These are phyloP conservation scores for Coniferiporia sulphurascens DNA, from an alignment of 1,284 basidiomycete species.

Conservation along the genomic window DNA sequence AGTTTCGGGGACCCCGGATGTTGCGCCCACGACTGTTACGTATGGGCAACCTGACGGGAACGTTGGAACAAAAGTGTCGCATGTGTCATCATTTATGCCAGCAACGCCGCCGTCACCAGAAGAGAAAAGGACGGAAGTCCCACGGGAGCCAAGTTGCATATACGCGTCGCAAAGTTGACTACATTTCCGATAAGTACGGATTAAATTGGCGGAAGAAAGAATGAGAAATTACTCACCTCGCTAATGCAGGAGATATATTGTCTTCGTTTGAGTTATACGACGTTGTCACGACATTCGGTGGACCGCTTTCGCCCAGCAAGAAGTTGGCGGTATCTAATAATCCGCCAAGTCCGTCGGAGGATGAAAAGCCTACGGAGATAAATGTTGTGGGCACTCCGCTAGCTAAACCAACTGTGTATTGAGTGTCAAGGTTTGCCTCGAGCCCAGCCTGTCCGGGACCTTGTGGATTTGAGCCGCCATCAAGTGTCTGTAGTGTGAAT, in stretches of 20 bases:
- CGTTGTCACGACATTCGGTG: constrained; percentile 29
- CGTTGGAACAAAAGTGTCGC: constrained; percentile 31
- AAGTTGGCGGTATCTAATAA: constrained; percentile 33
- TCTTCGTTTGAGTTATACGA: constrained; percentile 27
- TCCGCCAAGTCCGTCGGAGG: constrained; percentile 20
- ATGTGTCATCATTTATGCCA: constrained; percentile 26
- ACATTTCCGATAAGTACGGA: neutral
- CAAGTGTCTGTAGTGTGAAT: constrained; percentile 20
- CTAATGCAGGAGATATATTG: constrained; percentile 23
- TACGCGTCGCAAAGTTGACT: constrained; percentile 35
- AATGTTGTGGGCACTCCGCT: constrained; percentile 23
- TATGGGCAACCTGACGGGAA: constrained; percentile 29
- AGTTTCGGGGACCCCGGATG: constrained; percentile 26
- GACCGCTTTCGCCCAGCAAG: constrained; percentile 23
- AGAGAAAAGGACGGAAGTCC: constrained; percentile 34
- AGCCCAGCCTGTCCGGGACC: constrained; percentile 22
- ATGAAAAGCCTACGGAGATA: constrained; percentile 22
- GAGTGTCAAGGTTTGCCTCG: constrained; percentile 33
- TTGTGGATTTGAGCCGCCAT: constrained; percentile 24
- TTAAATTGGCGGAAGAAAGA: neutral
- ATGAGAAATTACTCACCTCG: constrained; percentile 21
- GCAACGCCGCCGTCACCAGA: constrained; percentile 38
- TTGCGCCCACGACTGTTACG: constrained; percentile 30
- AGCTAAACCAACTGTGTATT: constrained; percentile 33
- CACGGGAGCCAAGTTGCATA: constrained; percentile 32